These are phyloP conservation scores for Allium fistulosum DNA, from an alignment of 106 monocot species.

Conservation along the genomic window DNA sequence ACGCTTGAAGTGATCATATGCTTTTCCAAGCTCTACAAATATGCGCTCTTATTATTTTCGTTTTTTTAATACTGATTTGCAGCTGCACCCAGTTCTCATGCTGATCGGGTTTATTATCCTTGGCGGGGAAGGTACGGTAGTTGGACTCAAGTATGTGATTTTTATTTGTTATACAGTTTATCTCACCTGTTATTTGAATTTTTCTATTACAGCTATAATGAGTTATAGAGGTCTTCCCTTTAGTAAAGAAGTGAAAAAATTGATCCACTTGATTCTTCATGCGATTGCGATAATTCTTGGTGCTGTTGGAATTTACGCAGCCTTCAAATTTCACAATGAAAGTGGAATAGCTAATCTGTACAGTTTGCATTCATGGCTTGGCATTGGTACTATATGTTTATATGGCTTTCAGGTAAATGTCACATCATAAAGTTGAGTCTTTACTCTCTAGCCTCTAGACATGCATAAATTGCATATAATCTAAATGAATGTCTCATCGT, in stretches of 20 bases:
- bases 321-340: constrained; percentile 90
- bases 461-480: too few species aligned
- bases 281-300: constrained; percentile 60
- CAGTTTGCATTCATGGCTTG: constrained; percentile 95
- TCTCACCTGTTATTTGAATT: background rate
- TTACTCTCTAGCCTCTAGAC: too few species aligned
- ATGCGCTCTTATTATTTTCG: too few species aligned
- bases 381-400: constrained; percentile 67
- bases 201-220: constrained; percentile 60
- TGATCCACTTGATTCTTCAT: constrained; percentile 70
- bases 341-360: constrained; percentile 78
- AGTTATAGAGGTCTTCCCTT: constrained; percentile 67
- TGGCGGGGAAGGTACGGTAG: constrained; percentile 63
- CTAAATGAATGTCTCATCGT: too few species aligned
- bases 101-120: constrained; percentile 79
- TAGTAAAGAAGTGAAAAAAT: constrained; percentile 66
- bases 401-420: constrained; percentile 72
- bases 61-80: constrained; percentile 4
- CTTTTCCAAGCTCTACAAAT: too few species aligned
- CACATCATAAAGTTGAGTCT: background rate
- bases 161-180: background rate
- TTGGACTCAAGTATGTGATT: background rate
- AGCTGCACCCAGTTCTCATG: constrained; percentile 95
- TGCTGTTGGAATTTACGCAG: constrained; percentile 67
- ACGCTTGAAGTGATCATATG: too few species aligned